Conservation (phyloP, 2,329 filamentous ascomycete species). For the Trichophyton simii region DNA sequence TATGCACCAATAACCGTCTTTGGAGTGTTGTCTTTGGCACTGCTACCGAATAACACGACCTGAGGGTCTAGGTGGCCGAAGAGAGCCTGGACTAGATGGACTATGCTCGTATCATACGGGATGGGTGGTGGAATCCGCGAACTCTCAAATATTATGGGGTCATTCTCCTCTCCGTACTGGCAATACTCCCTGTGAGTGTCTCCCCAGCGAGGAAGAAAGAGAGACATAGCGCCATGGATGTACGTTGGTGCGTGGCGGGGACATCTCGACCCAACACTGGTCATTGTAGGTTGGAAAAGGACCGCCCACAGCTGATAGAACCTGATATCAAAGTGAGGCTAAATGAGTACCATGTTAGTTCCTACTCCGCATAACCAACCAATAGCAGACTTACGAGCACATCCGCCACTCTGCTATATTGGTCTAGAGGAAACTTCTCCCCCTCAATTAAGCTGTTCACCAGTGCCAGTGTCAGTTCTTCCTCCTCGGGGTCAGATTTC, state of each 20-base stretch:
- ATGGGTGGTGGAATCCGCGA: neutral
- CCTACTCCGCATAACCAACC: neutral
- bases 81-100: neutral
- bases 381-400: neutral
- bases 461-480: neutral
- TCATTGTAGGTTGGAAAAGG: neutral
- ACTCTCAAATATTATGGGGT: neutral
- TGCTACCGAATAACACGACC: neutral
- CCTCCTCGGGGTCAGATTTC: neutral
- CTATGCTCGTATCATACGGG: neutral
- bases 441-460: neutral
- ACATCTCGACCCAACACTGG: neutral
- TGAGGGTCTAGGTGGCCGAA: neutral
- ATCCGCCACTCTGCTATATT: neutral
- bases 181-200: neutral
- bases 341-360: neutral
- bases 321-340: neutral
- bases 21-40: neutral
- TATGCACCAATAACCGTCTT: neutral
- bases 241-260: neutral
- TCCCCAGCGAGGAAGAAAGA: neutral
- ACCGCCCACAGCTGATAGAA: neutral
- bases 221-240: neutral
- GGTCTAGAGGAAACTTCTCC: neutral
- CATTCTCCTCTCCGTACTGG: neutral